These are phyloP conservation scores for Takakia lepidozioides DNA, from an alignment of 225 moss, liverwort and hornwort genomes.

Conservation along the genomic window DNA sequence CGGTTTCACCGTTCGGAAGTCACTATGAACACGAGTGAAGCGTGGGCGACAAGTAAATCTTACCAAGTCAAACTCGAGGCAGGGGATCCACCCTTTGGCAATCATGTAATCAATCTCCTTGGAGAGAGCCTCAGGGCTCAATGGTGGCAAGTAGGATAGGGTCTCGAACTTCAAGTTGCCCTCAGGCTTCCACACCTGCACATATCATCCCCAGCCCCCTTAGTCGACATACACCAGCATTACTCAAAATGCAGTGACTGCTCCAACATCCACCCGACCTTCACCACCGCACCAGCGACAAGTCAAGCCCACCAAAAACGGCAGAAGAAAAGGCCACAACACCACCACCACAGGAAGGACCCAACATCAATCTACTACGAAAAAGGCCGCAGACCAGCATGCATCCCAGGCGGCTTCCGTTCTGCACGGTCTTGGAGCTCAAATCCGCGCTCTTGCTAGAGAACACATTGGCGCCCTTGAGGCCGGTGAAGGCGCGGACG, in stretches of 20 bases:
- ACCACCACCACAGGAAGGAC: too few relatives aligned
- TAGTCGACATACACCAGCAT: neutral
- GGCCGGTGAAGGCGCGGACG: slow-evolving; percentile 29
- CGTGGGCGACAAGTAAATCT: too few relatives aligned
- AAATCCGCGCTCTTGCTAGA: slow-evolving; percentile 6
- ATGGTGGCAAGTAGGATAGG: slow-evolving; percentile 29
- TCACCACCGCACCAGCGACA: too few relatives aligned
- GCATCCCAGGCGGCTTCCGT: slow-evolving; percentile 23
- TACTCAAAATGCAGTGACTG: neutral
- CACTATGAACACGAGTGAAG: too few relatives aligned
- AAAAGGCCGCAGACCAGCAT: slow-evolving; percentile 26
- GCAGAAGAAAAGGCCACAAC: too few relatives aligned
- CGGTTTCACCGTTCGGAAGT: too few relatives aligned
- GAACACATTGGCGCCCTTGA: slow-evolving; percentile 15
- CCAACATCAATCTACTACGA: too few relatives aligned
- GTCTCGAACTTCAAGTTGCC: slow-evolving; percentile 24
- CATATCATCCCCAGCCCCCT: neutral
- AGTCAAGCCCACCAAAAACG: too few relatives aligned
- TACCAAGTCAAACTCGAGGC: slow-evolving; percentile 33
- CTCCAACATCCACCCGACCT: neutral
- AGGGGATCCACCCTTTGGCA: slow-evolving; percentile 15
- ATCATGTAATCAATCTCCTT: slow-evolving; percentile 36
- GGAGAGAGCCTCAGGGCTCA: slow-evolving; percentile 14
- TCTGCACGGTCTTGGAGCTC: slow-evolving; percentile 23
- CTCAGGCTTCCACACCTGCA: slow-evolving; percentile 38